Evolutionary conservation across 352 stramenopile genomes (phyloP).

Genomic region (Hyphochytrium catenoides): DNA sequence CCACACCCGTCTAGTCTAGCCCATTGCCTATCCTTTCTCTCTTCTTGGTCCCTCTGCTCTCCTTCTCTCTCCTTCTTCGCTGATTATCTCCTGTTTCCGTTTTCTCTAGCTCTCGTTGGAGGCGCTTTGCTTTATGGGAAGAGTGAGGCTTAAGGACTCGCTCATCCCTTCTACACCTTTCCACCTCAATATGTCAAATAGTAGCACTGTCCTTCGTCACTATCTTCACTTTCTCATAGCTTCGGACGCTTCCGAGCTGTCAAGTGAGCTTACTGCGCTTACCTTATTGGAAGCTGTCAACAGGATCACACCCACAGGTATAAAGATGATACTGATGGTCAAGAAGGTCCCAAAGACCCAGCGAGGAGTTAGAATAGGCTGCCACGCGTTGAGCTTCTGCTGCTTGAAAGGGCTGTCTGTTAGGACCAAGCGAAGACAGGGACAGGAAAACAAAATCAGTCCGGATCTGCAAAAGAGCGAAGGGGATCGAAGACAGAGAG

Average conservation of each 20-base stretch:
- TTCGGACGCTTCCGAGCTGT: background rate
- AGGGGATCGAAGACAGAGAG: too few species aligned
- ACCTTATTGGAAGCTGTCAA: slow-evolving; percentile 60
- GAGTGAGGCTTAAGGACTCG: too few species aligned
- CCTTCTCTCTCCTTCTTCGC: too few species aligned
- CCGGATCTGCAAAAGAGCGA: too few species aligned
- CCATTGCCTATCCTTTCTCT: too few species aligned
- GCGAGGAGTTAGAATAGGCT: slow-evolving; percentile 85
- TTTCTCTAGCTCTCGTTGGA: too few species aligned
- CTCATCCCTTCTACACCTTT: too few species aligned
- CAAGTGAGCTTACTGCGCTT: slow-evolving; percentile 2
- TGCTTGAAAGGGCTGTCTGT: slow-evolving; percentile 64
- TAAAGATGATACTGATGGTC: slow-evolving; percentile 77
- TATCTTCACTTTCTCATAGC: background rate
- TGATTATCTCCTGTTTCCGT: too few species aligned
- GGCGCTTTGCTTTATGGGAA: too few species aligned
- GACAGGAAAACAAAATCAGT: too few species aligned
- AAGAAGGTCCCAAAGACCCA: slow-evolving; percentile 85
- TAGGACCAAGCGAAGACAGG: background rate
- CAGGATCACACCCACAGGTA: slow-evolving; percentile 74
- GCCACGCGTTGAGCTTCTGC: slow-evolving; percentile 76
- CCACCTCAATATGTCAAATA: background rate
- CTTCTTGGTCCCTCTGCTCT: too few species aligned
- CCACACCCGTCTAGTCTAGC: too few species aligned
- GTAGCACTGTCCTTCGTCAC: background rate